Evolutionary conservation across 352 stramenopile genomes (phyloP).

Genomic region (Phytophthora pistaciae): DNA sequence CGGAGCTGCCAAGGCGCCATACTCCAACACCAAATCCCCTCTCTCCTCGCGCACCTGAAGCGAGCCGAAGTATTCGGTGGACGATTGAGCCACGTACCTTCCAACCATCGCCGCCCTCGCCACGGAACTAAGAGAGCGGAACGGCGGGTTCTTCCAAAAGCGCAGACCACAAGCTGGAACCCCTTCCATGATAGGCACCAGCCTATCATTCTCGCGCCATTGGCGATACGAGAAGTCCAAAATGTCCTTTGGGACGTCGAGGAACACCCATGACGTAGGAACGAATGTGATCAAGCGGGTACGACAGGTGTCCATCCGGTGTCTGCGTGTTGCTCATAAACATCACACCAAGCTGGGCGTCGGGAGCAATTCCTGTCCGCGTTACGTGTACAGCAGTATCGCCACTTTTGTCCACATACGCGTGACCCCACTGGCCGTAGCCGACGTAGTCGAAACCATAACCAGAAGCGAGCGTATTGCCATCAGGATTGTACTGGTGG

Average conservation of each 20-base stretch:
- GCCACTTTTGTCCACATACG: slow-evolving; percentile 76
- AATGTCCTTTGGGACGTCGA: slow-evolving; percentile 65
- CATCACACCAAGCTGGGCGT: slow-evolving; percentile 59
- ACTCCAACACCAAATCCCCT: slow-evolving; percentile 26
- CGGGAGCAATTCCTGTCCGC: slow-evolving; percentile 58
- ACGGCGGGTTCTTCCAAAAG: slow-evolving; percentile 56
- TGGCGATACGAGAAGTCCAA: slow-evolving; percentile 52
- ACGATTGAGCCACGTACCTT: slow-evolving; percentile 48
- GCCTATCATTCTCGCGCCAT: slow-evolving; percentile 46
- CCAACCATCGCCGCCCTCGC: slow-evolving; percentile 51
- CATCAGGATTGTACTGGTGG: slow-evolving; percentile 57
- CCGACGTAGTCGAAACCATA: slow-evolving; percentile 76
- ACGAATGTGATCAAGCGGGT: slow-evolving; percentile 64
- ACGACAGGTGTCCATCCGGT: slow-evolving; percentile 42
- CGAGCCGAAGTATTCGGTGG: slow-evolving; percentile 46
- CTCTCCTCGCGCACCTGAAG: slow-evolving; percentile 38
- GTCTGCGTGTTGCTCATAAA: slow-evolving; percentile 72
- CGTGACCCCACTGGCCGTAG: slow-evolving; percentile 63
- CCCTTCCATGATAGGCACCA: slow-evolving; percentile 40
- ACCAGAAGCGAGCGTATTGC: slow-evolving; percentile 58
- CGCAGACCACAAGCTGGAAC: slow-evolving; percentile 44
- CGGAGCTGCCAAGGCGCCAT: slow-evolving; percentile 32
- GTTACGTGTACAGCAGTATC: slow-evolving; percentile 67
- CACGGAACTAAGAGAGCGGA: slow-evolving; percentile 27
- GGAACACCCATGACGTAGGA: slow-evolving; percentile 73